Base-by-base conservation (phyloP, 2,329 filamentous ascomycete genomes). In the Calonectria pauciramosa region DNA sequence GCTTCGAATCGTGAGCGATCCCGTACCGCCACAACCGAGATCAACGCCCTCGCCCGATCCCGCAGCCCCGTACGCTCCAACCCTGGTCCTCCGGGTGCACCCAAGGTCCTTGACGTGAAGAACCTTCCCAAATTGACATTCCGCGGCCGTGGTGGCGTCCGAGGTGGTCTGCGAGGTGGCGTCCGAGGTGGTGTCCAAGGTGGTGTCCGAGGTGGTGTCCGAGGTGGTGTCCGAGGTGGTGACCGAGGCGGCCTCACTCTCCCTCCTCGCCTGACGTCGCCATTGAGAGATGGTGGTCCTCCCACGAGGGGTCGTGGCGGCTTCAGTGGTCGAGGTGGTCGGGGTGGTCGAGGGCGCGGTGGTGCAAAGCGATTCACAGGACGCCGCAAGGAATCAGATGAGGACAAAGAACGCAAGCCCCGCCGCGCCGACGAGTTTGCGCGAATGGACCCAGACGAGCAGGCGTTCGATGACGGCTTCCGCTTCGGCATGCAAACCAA, bases 71-170 rank as follows among this genome's bases (percentile, higher is more conserved):
- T 32, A 32, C 59, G 75, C 38, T 26, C 44, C 59, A 36, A 51
- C 49, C 44, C 75, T 2, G 72, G 67, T 8, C 63, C 76, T 34
- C 32, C 72, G 20, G 77, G 78, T 18, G 75, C 76, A 44, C 82
- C 84, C 30, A 86, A 83, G 72, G 80, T 88, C 20, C 82, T 89
- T 60, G 85, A 86, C 70, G 78, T 88, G 70, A 83, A 81, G 71
- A 86, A 80, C 71, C 79, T 88, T 16, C 86, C 84, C 9, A 75
- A 81, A 44, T 26, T 66, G 34, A 47, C 77, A 28, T 49, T 79
- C 30, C 77, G 78, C 11, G 78, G 78, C 14, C 70, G 77, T n/a
- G 71, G 71, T 36, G 71, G 77, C 30, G 73, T 75, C 32, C 74
- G 75, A 10, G 78, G 77, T 18, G 73, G 76, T 5, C 72, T 75